Conservation (phyloP, 163 green algal genomes). For the Scenedesmus sp. region DNA sequence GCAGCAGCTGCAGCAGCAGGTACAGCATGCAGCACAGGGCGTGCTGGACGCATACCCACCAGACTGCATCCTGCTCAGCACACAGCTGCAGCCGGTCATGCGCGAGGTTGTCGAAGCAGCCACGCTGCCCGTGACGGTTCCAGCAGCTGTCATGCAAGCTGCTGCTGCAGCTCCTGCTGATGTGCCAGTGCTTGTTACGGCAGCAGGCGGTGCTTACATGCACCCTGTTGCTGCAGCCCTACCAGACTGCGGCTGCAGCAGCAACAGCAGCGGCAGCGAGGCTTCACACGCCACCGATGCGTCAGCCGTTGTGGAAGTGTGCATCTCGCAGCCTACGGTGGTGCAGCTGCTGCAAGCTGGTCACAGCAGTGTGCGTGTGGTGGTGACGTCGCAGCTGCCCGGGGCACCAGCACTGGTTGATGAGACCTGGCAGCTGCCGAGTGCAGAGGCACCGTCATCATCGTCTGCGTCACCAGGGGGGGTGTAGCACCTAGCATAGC, state of each 20-base stretch:
- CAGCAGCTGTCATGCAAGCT: background rate
- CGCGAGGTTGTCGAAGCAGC: background rate
- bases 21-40: background rate
- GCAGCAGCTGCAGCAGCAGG: background rate
- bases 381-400: conserved; percentile 40
- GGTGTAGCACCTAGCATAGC: conserved; percentile 1
- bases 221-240: conserved; percentile 40
- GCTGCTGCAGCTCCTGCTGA: background rate
- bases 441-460: background rate
- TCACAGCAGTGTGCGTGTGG: conserved; percentile 51
- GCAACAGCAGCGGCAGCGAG: background rate
- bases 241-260: conserved; percentile 4
- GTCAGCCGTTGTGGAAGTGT: background rate
- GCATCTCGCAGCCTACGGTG: background rate
- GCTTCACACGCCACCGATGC: too few species aligned
- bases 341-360: conserved; percentile 45
- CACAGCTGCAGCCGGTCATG: background rate
- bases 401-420: background rate
- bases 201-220: background rate
- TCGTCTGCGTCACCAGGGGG: background rate
- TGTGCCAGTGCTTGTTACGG: background rate
- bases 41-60: background rate
- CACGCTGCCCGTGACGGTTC: background rate
- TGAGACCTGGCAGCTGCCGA: conserved; percentile 41
- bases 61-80: background rate